phyloP scores from a whole-genome alignment of 2,329 filamentous ascomycete species.

The Chalaropsis ovoidea region DNA sequence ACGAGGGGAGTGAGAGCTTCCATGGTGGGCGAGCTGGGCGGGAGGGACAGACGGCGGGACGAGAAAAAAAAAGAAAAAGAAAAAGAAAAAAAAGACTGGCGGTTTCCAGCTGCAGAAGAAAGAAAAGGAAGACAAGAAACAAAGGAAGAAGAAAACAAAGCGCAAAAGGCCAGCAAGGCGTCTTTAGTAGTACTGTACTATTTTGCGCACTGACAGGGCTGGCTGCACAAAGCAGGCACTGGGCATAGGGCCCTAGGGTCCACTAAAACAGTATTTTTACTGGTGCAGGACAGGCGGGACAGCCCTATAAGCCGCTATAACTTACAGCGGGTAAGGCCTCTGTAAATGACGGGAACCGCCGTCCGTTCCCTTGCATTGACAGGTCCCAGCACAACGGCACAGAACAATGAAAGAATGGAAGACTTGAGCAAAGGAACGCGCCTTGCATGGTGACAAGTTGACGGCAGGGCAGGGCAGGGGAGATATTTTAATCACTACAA shows the following conservation, averaged over 20 bases:
- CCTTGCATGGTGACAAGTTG: conserved; percentile 11
- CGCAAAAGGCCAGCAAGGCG: conserved; percentile 17
- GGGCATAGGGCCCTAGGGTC: background rate
- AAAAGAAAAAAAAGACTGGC: background rate
- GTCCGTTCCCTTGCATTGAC: background rate
- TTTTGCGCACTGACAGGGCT: background rate
- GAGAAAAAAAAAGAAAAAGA: background rate
- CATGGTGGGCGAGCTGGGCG: conserved; percentile 4
- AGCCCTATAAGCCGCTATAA: background rate
- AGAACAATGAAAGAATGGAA: conserved; percentile 2
- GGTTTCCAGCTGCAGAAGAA: background rate
- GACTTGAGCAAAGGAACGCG: background rate
- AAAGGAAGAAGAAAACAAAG: background rate
- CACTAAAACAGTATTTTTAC: background rate
- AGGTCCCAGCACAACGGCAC: background rate
- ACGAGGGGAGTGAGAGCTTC: conserved; percentile 35
- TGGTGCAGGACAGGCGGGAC: too few species aligned
- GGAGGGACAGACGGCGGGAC: background rate
- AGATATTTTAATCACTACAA: background rate
- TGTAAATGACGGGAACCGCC: background rate
- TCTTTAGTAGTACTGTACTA: background rate
- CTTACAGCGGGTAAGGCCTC: background rate
- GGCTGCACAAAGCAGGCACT: background rate
- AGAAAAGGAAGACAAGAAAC: conserved; percentile 7
- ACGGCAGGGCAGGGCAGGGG: background rate